A percentile compares a stretch with the other conserved stretches of the same genome.
phyloP scores from a whole-genome alignment of 2,329 filamentous ascomycete species.

The Falciphora oryzae region DNA sequence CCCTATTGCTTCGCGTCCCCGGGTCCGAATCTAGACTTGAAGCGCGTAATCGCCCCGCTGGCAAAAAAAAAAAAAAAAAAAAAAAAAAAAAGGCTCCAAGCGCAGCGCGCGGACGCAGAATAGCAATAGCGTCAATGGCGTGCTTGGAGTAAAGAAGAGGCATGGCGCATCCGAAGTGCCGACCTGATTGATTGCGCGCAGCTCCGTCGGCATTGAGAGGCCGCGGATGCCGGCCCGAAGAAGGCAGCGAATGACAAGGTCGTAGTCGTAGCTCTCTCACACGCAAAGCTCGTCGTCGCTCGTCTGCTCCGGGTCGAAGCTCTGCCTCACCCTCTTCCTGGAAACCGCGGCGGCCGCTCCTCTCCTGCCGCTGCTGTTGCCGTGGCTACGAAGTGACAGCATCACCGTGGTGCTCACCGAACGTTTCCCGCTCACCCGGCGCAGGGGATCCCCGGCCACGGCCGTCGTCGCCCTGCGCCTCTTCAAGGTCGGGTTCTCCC shows the following conservation, averaged over 20 bases:
- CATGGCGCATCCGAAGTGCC: background rate
- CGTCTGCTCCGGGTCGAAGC: background rate
- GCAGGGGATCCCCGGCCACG: background rate
- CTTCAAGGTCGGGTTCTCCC: constrained; percentile 5
- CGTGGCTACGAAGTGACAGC: background rate
- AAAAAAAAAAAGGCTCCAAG: background rate
- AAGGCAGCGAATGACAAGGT: background rate
- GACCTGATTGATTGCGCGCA: too few relatives aligned
- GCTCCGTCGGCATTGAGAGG: too few relatives aligned
- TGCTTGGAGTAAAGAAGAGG: background rate
- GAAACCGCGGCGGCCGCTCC: background rate
- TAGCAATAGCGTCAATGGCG: background rate
- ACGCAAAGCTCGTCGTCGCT: constrained; percentile 18
- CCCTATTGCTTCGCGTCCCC: too few relatives aligned
- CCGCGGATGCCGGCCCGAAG: too few relatives aligned
- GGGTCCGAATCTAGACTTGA: too few relatives aligned
- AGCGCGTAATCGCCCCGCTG: too few relatives aligned
- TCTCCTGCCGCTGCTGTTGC: background rate
- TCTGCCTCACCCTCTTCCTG: background rate
- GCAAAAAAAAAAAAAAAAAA: too few relatives aligned
- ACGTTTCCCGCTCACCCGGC: background rate
- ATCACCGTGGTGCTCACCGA: background rate
- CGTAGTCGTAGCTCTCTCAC: too few relatives aligned
- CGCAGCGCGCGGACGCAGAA: background rate
- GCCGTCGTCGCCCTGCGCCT: constrained; percentile 1